These are phyloP conservation scores for Trichoderma lentiforme DNA, from an alignment of 2,329 filamentous ascomycete species.

Conservation along the genomic window DNA sequence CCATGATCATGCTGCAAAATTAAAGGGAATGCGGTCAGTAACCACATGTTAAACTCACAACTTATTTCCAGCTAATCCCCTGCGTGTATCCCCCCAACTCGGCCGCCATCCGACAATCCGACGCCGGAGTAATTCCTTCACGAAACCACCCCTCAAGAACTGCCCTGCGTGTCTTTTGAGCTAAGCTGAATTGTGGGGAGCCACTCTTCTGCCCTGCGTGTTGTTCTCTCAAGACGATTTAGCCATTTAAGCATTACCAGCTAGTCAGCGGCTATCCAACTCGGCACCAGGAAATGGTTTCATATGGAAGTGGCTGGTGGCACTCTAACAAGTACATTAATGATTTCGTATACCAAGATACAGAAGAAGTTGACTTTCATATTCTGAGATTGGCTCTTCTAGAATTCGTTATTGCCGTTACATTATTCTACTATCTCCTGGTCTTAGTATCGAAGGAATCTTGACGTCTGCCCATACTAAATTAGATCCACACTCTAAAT, in stretches of 20 bases:
- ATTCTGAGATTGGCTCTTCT: not conserved
- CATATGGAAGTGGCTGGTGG: not conserved
- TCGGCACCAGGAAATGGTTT: not conserved
- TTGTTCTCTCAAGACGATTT: not conserved
- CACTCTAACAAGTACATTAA: not conserved
- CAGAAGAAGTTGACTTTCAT: not conserved
- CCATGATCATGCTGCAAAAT: not conserved
- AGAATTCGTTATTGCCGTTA: not conserved
- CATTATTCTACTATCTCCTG: not conserved
- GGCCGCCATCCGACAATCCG: not conserved
- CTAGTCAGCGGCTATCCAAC: not conserved
- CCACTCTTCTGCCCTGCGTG: not conserved
- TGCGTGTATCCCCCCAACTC: not conserved
- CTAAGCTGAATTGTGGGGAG: not conserved
- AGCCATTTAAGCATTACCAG: not conserved
- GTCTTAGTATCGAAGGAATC: not conserved
- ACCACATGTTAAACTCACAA: not conserved
- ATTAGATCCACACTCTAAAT: not conserved
- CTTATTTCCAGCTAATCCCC: slow-evolving; percentile 1
- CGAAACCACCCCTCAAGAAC: not conserved
- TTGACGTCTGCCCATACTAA: not conserved
- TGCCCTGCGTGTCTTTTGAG: slow-evolving; percentile 5
- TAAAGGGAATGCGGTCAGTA: not conserved
- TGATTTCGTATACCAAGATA: not conserved
- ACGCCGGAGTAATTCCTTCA: not conserved